These are phyloP conservation scores for Curvularia spicifera DNA, from an alignment of 2,329 filamentous ascomycete species.

Conservation along the genomic window DNA sequence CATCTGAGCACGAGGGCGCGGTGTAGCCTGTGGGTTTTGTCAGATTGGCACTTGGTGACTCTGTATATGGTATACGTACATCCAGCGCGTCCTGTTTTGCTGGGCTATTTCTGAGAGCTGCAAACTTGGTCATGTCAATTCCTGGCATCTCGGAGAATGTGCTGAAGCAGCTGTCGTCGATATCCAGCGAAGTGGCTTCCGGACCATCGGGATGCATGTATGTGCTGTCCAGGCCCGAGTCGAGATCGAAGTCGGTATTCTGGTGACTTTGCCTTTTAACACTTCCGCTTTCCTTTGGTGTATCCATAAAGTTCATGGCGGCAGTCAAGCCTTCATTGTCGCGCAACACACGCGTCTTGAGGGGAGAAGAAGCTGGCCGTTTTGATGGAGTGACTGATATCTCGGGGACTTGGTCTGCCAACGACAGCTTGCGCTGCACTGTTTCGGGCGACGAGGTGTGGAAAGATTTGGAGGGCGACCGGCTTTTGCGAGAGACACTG, in stretches of 20 bases:
- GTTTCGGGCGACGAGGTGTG: conserved; percentile 32
- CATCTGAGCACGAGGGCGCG: conserved; percentile 46
- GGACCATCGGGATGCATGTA: conserved; percentile 45
- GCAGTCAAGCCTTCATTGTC: conserved; percentile 51
- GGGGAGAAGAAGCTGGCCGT: conserved; percentile 29
- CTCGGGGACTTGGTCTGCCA: conserved; percentile 21
- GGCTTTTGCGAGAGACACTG: conserved; percentile 34
- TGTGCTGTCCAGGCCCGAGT: conserved; percentile 36
- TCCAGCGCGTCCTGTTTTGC: conserved; percentile 46
- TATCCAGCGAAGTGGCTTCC: conserved; percentile 44
- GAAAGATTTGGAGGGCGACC: conserved; percentile 39
- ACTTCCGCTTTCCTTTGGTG: conserved; percentile 27
- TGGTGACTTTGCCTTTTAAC: conserved; percentile 33
- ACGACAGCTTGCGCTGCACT: conserved; percentile 18
- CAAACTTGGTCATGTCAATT: conserved; percentile 79
- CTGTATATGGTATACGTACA: conserved; percentile 16
- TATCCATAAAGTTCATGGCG: conserved; percentile 45
- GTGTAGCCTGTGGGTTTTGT: conserved; percentile 35
- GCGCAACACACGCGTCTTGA: conserved; percentile 35
- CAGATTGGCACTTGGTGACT: conserved; percentile 7
- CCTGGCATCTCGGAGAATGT: conserved; percentile 84
- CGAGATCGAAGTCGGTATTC: conserved; percentile 29
- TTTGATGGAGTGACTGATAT: conserved; percentile 27
- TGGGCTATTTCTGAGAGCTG: conserved; percentile 69
- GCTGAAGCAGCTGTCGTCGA: conserved; percentile 80